Evolutionary conservation across 169 alveolate genomes (phyloP), one percentile per base, ranked within the genome.

Genomic region (Cryptosporidium felis): DNA sequence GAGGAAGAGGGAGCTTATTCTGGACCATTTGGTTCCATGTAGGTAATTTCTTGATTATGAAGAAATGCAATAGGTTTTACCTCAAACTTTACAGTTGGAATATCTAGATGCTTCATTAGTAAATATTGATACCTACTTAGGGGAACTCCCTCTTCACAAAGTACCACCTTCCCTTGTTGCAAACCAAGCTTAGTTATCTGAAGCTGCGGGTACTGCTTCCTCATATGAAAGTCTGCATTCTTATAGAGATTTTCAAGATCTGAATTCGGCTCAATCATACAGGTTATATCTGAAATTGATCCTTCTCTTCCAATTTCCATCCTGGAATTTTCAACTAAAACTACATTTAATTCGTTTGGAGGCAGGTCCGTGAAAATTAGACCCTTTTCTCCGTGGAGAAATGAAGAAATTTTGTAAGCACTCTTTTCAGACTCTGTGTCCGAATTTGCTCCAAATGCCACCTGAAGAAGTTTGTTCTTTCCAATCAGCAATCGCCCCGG

Each of bases 381-480:
- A 9, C 74, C 85, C 28, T 60, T 49, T 21, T 74, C 85, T 5
- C 85, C 85, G n/a, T 21, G 46, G 16, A 74, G 58, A 38, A 74
- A 53, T 12, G 65, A 36, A n/a, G 94, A 82, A 51, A 91, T 85
- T 41, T 80, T 85, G 90, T 89, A 92, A 8, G 89, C 58, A 59
- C 82, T 81, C 21, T 66, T 81, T 51, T 30, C 62, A 36, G 80
- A 59, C 49, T 90, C 93, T 16, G 60, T 38, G 63, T 91, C 94
- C 0, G 94, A 89, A 44, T 80, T 62, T 28, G 88, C 79, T 36
- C 93, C 93, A 47, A 91, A 89, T 16, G 94, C 94, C 63, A 91
- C 65, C 61, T 88, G 92, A 85, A 91, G 80, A 62, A 91, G 92
- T 62, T 91, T 91, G 91, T 91, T 91, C 56, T 91, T 91, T 40